phyloP scores from a whole-genome alignment of 257 asterid genomes.

The Nemophila menziesii region DNA sequence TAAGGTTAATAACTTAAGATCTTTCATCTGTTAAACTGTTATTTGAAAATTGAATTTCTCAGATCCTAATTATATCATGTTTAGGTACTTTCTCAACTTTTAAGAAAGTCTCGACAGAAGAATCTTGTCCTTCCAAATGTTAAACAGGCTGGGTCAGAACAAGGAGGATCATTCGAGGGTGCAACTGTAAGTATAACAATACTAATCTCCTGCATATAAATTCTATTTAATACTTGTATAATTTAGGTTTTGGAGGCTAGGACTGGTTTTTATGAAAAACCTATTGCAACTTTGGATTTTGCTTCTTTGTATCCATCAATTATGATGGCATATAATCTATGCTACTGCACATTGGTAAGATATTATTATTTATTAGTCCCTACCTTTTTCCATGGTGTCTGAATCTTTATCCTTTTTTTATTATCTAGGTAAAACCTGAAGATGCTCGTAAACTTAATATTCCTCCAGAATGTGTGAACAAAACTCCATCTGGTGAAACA shows the following conservation, averaged over 20 bases:
- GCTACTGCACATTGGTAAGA: slow-evolving; percentile 88
- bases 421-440: slow-evolving; percentile 71
- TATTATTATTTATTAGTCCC: slow-evolving; percentile 6
- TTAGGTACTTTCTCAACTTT: slow-evolving; percentile 95
- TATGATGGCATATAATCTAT: slow-evolving; percentile 97
- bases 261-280: slow-evolving; percentile 92
- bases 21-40: slow-evolving; percentile 3
- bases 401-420: slow-evolving; percentile 5
- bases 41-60: slow-evolving; percentile 13
- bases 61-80: slow-evolving; percentile 17
- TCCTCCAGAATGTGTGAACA: slow-evolving; percentile 71
- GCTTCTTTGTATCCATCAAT: slow-evolving; percentile 97
- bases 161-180: slow-evolving; percentile 94
- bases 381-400: neutral
- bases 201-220: neutral
- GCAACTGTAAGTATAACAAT: slow-evolving; percentile 89
- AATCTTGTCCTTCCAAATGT: slow-evolving; percentile 82
- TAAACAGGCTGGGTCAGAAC: slow-evolving; percentile 73
- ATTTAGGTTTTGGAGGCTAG: slow-evolving; percentile 86
- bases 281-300: slow-evolving; percentile 96
- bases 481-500: slow-evolving; percentile 97
- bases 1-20: slow-evolving; percentile 44
- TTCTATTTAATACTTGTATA: neutral
- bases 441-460: slow-evolving; percentile 71
- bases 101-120: slow-evolving; percentile 81